Percentiles rank a stretch among this genome's conserved stretches.
Conservation (phyloP, 495 filamentous ascomycete genomes). For the Astrothelium subdiscretum region DNA sequence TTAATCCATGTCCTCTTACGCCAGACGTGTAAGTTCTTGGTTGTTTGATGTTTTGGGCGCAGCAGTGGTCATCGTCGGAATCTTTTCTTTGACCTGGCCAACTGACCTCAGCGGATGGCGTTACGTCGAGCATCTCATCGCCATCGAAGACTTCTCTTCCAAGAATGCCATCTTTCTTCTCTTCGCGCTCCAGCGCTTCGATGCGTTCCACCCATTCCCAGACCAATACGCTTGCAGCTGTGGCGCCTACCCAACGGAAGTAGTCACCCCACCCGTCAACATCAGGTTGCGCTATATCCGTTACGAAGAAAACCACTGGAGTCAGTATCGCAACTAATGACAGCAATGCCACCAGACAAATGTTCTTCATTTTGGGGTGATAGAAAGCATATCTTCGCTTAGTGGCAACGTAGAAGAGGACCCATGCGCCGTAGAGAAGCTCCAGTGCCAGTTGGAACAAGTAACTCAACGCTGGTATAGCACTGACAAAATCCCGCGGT, state of each 20-base stretch:
- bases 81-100: conserved; percentile 35
- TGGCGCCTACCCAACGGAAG: conserved; percentile 93
- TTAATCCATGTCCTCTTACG: conserved; percentile 12
- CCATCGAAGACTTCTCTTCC: conserved; percentile 93
- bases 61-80: conserved; percentile 1
- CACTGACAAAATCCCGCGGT: conserved; percentile 68
- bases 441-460: conserved; percentile 84
- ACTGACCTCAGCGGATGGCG: conserved; percentile 46
- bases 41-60: not conserved
- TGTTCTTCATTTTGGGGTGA: conserved; percentile 85
- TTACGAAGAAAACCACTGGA: conserved; percentile 88
- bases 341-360: conserved; percentile 69
- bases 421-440: conserved; percentile 86
- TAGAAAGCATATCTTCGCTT: conserved; percentile 92
- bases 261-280: conserved; percentile 96
- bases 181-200: conserved; percentile 87
- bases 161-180: conserved; percentile 89
- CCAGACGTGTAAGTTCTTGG: conserved; percentile 6
- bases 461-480: conserved; percentile 86
- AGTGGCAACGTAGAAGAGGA: conserved; percentile 85
- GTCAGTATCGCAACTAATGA: conserved; percentile 72
- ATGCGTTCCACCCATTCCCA: conserved; percentile 99
- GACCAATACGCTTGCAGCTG: conserved; percentile 89
- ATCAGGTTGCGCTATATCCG: conserved; percentile 79
- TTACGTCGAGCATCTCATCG: conserved; percentile 84